Evolutionary conservation across 345 rosid genomes (phyloP), one percentile per base, ranked within the genome.

Genomic region (Ailanthus altissimus): DNA sequence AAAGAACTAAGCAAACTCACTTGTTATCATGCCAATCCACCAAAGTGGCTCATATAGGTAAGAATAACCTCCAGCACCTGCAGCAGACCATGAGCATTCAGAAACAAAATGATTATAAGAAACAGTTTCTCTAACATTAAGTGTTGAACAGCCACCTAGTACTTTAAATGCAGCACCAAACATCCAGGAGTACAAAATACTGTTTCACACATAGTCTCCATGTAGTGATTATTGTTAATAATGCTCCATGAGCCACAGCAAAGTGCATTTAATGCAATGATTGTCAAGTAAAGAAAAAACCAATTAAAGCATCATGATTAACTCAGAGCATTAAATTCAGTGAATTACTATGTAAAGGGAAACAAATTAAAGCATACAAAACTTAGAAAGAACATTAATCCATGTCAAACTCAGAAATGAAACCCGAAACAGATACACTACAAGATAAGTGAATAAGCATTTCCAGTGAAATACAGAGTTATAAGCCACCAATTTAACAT

Each of bases 21-120:
- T 95, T 61, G 99, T 92, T 78, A 89, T 92, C 99, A 95, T 95
- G 88, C 99, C 99, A 23, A 81, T 85, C 99, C 99, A 95, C 99
- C 99, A 95, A 65, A 93, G 93, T 78, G 99, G 99, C 90, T 95
- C 97, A 50, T 89, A 88, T 58, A 95, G 89, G 85, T 95, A 95
- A 72, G 99, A 88, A 85, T 93, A 92, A 43, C 99, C 99, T 78
- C 99, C 99, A 81, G 85, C 89, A 57, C 97, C 99, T 89, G 85
- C 67, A 50, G 75, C 32, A 74, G 69, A 67, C 62, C 67, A 78
- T 14, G 16, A 54, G 56, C 15, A 67, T 18, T 60, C 25, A 70
- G 23, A 28, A 23, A 21, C 25, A 62, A 58, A 66, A 67, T 56
- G 65, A 4, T 42, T 15, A 77, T 58, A 47, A 11, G 12, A 18